Base-by-base conservation (phyloP, 148 eudicot genomes). In the Spergularia bocconei region DNA sequence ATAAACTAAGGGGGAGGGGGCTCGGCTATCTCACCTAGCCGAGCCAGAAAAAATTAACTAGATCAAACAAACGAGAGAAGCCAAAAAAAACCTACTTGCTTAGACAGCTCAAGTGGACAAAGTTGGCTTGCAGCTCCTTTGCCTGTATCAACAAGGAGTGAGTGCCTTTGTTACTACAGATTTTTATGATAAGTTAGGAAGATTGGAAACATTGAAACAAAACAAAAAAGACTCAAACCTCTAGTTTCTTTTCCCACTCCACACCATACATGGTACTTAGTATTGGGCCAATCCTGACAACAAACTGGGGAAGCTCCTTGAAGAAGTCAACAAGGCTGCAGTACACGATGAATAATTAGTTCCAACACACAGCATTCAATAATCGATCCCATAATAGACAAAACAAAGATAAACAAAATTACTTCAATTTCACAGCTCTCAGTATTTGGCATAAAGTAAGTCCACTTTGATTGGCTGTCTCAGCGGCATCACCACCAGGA, bases 291-390 rank as follows among this genome's bases (percentile, higher is more conserved):
- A 87, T 85, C 80, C 90, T 89, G 70, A 91, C 75, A 63, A 88
- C 69, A 81, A 92, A 91, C 80, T 92, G 99, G 76, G 91, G 98
- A 76, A 95, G 87, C 84, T 95, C 99, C 83, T 95, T 92, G 75
- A 88, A 92, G 81, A 92, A 95, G 67, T 91, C 98, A 57, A 85
- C 87, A 84, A 90, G 77, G 81, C 99, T 95, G 86, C 63, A 80
- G 75, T 20, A 52, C 33, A 73, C 6, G 72, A 29, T 68, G 14
- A 77, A 63, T 25, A 52, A 9, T 51, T 16, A 69, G 41, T 62
- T 20, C 54, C 51, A 52, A 17, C 25, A 36, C 53, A 29, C 36
- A 29, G 4, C 36, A 29, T 29, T 29, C 36, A 47, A 55, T 4
- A 16, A 51, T 16, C 14, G 16, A 77, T 10, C 57, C 41, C 25